Evolutionary conservation across 768 basidiomycete genomes (phyloP), one percentile per base, ranked within the genome.

Genomic region (Tubosaeta sp.): DNA sequence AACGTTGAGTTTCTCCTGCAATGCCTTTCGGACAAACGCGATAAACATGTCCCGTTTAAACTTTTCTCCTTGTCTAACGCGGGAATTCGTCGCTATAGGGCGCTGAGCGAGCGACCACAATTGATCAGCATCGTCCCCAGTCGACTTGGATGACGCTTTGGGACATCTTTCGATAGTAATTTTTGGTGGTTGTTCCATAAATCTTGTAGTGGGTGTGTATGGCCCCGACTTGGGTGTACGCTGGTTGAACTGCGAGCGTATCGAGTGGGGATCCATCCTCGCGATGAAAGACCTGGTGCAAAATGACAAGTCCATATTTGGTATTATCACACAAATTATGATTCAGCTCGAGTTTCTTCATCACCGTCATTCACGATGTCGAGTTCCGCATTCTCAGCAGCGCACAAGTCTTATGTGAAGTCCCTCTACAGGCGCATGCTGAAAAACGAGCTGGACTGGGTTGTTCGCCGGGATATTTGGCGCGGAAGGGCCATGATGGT

Each of bases 381-480:
- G 39, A 63, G 71, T 47, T 73, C 78, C 48, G 70, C 86, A 31
- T 92, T 90, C 73, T 78, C 86, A 36, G 72, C 81, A 30, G 86
- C 83, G 5, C 89, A 90, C 73, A 81, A 83, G 65, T 78, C 81
- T 60, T 87, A 94, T 65, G 91, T 94, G 67, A 91, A 95, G 73
- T 90, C 89, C 9, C 80, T 98, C 6, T 97, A 96, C 77, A 86
- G 81, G 63, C 86, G 94, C 32, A 81, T 83, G 59, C 79, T 98
- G 54, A 87, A 80, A 61, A 94, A 96, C 61, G 77, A 89, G 43
- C 74, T 95, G 46, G 86, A 98, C 71, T 98, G 95, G 95, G 84
- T 81, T 41, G 76, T 96, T 57, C 78, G 87, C 50, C 76, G 94
- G 48, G 88, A 93, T 62, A 64, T 91, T 1, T 97, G 92, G 92